These are phyloP conservation scores for Stellera chamaejasme DNA, from an alignment of 345 rosid species.

Conservation along the genomic window DNA sequence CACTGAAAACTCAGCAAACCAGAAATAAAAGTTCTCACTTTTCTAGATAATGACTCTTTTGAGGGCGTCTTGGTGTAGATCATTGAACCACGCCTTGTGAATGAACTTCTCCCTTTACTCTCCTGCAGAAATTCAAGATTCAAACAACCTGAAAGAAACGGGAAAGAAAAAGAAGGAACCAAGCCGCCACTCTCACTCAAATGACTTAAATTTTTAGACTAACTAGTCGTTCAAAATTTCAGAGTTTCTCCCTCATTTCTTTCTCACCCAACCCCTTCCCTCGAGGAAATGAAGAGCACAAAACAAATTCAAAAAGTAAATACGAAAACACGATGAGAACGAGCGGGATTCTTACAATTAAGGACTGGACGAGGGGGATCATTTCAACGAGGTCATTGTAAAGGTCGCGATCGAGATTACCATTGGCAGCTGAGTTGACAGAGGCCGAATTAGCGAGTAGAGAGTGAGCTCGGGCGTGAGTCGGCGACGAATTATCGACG, in stretches of 20 bases:
- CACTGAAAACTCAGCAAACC: neutral
- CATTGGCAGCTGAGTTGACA: slow-evolving; percentile 19
- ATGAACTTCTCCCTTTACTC: slow-evolving; percentile 70
- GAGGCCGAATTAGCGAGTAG: slow-evolving; percentile 7
- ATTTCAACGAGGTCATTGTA: slow-evolving; percentile 84
- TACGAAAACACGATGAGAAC: slow-evolving; percentile 3
- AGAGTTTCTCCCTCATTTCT: neutral
- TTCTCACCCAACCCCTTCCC: neutral
- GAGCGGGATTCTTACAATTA: slow-evolving; percentile 42
- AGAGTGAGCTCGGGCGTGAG: slow-evolving; percentile 21
- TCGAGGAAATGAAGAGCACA: neutral
- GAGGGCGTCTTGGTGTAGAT: slow-evolving; percentile 96
- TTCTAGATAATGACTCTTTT: slow-evolving; percentile 52
- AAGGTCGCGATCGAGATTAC: slow-evolving; percentile 63
- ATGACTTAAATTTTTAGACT: neutral
- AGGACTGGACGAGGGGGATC: slow-evolving; percentile 86
- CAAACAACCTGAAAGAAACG: neutral
- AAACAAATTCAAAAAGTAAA: neutral
- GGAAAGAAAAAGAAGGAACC: neutral
- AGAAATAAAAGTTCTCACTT: slow-evolving; percentile 27
- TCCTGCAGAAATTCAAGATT: slow-evolving; percentile 33
- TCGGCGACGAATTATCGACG: slow-evolving; percentile 37
- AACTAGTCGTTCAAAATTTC: too few relatives aligned
- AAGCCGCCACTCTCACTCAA: too few relatives aligned
- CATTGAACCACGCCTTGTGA: slow-evolving; percentile 76